Base-by-base conservation (phyloP, 805 yeast genomes). In the Yarrowia hollandica region DNA sequence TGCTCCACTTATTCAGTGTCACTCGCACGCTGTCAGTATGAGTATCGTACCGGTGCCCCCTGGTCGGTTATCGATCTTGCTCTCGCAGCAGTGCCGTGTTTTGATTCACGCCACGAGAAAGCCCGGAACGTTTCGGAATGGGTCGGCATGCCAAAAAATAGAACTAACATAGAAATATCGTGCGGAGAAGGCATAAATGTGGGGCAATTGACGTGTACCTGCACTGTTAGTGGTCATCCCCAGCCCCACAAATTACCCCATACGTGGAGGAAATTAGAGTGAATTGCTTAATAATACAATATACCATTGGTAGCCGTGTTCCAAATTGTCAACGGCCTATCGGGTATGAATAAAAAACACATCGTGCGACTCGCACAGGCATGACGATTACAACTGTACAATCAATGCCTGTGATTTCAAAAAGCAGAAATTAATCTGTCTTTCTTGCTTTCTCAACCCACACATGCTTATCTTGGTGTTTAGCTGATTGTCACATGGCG, bases 51-150 rank as follows among this genome's bases (percentile, higher is more conserved):
- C n/a, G n/a, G n/a, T n/a, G n/a, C n/a, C n/a, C 31, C 16, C 11
- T 18, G 16, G 5, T 44, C 54, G 54, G 54, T 30, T 44, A 44
- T 44, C 37, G 54, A 15, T n/a, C 10, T 25, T 26, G 48, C 48
- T 41, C 30, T 16, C n/a, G n/a, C 22, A 6, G n/a, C 16, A 41
- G 48, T 18, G 48, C 48, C 33, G 33, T 41, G 48, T 41, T 41
- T 25, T 26, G 33, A 16, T 26, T 26, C 34, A 19, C 14, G 18
- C 35, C 54, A 44, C 35, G 54, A 44, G 15, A 30, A 44, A 15
- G 5, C 4, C 54, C 54, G 54, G 54, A 30, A 31, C 18, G 54
- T 44, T 44, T 44, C 54, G 54, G 54, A 31, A 44, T 44, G 37
- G 28, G 54, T 22, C 54, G 54, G 54, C 37, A n/a, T 44, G 14